phyloP scores from a whole-genome alignment of 2,329 filamentous ascomycete genomes.

The Colletotrichum liaoningense region DNA sequence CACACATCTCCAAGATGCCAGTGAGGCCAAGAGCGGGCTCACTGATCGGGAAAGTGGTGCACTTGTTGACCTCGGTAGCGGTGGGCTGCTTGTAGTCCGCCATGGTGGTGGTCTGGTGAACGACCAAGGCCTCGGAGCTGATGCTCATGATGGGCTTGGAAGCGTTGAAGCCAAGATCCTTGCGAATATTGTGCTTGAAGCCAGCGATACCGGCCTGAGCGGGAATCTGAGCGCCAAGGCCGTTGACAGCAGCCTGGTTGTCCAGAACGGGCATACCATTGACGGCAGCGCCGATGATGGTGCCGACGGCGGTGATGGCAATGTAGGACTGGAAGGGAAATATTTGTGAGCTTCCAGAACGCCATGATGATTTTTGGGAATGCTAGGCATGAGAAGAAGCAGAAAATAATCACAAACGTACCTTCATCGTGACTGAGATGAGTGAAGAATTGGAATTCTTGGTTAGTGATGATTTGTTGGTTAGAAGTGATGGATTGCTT shows the following conservation, averaged over 20 bases:
- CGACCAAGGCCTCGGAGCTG: neutral
- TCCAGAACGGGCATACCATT: neutral
- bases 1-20: neutral
- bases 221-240: neutral
- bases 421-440: slow-evolving; percentile 8
- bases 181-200: neutral
- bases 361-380: rapidly evolving
- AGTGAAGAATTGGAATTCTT: neutral
- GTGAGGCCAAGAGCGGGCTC: too few species aligned
- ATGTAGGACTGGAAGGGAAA: neutral
- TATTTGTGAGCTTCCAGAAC: neutral
- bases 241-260: neutral
- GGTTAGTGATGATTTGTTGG: neutral
- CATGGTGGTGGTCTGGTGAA: neutral
- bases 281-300: neutral
- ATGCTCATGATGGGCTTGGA: too few species aligned
- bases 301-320: neutral
- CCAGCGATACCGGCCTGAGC: neutral
- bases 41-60: neutral
- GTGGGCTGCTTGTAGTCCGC: neutral
- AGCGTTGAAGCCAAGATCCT: neutral
- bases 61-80: neutral
- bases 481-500: neutral
- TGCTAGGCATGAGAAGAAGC: neutral
- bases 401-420: neutral